A percentile compares a stretch with the other conserved stretches of the same genome.
Evolutionary conservation across 2,329 filamentous ascomycete species (phyloP).

Genomic region (Fusarium protoensiforme): DNA sequence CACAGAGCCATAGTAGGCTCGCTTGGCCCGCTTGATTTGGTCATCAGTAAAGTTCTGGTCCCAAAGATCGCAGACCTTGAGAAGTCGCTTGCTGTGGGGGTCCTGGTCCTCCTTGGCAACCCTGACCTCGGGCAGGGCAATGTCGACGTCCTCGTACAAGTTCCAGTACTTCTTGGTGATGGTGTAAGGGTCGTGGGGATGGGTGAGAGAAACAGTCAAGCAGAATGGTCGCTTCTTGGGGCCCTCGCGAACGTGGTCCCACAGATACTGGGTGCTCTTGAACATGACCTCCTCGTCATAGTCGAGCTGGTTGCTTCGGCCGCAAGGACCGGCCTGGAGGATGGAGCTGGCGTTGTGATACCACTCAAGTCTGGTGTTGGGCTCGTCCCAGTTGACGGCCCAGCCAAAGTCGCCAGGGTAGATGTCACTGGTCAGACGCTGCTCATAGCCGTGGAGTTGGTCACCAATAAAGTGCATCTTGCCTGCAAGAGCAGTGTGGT

Average conservation of each 20-base stretch:
- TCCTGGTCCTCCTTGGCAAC: slow-evolving; percentile 87
- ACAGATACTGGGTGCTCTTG: slow-evolving; percentile 88
- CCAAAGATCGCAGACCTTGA: slow-evolving; percentile 89
- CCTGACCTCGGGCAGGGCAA: slow-evolving; percentile 80
- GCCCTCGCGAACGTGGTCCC: slow-evolving; percentile 88
- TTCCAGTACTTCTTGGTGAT: slow-evolving; percentile 97
- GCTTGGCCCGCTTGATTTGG: slow-evolving; percentile 84
- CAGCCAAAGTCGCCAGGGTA: slow-evolving; percentile 95
- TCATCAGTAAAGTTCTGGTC: slow-evolving; percentile 85
- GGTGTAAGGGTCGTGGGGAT: slow-evolving; percentile 94
- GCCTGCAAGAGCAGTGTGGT: slow-evolving; percentile 89
- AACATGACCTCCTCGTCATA: slow-evolving; percentile 98
- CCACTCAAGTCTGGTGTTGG: slow-evolving; percentile 87
- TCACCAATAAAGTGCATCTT: slow-evolving; percentile 99
- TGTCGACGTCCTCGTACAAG: slow-evolving; percentile 87
- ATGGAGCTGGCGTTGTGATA: slow-evolving; percentile 97
- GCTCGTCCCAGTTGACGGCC: slow-evolving; percentile 96
- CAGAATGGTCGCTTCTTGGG: slow-evolving; percentile 81
- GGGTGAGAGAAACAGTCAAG: slow-evolving; percentile 91
- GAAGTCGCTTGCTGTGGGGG: slow-evolving; percentile 84
- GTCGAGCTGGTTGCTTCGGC: slow-evolving; percentile 93
- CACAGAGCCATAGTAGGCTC: slow-evolving; percentile 92
- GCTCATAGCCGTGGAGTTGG: slow-evolving; percentile 93
- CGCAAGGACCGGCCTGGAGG: slow-evolving; percentile 86
- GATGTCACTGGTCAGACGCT: slow-evolving; percentile 92